Base-by-base conservation (phyloP, 768 basidiomycete genomes). In the Lenzites betulinus region DNA sequence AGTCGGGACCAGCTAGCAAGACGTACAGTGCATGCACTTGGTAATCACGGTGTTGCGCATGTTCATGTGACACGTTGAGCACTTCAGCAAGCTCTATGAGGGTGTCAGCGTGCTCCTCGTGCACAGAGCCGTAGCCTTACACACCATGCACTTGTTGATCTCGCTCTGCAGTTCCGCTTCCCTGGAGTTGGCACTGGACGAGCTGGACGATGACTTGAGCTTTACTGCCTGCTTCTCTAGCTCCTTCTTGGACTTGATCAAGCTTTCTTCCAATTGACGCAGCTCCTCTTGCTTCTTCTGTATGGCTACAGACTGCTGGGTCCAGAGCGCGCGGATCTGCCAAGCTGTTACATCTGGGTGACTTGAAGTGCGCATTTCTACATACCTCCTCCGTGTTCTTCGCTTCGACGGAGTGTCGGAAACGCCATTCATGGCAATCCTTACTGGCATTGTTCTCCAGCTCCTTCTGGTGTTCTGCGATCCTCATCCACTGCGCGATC, bases 11-110 rank as follows among this genome's bases (percentile, higher is more conserved):
- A 39, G 33, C 11, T 20, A n/a, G 42, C 43, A 30, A 35, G 22
- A 84, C 92, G 64, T 71, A 95, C 93, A 92, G 71, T 96, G 95
- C 84, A 90, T 87, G 78, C 94, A 96, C 71, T 93, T 94, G 35
- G 86, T 89, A 62, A 96, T 82, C 39, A 93, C 84, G 4, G 89
- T 88, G 49, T 85, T 84, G 20, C 93, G 88, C 76, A 94, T 87
- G 60, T 84, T 81, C 58, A 81, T 79, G 54, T 84, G 84, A 76
- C 96, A 98, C 6, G 90, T 94, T 13, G 92, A 91, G 71, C 96
- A 98, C 70, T 91, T 87, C 33, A 98, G 81, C 41, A 97, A 78
- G 71, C 81, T 82, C 95, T 95, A 72, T 18, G 36, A 28, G 28
- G 20, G 58, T 60, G 35, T 51, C 41, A 28, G 38, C 38, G 18